Base-by-base conservation (phyloP, 768 basidiomycete genomes). In the Serendipita sp. region DNA sequence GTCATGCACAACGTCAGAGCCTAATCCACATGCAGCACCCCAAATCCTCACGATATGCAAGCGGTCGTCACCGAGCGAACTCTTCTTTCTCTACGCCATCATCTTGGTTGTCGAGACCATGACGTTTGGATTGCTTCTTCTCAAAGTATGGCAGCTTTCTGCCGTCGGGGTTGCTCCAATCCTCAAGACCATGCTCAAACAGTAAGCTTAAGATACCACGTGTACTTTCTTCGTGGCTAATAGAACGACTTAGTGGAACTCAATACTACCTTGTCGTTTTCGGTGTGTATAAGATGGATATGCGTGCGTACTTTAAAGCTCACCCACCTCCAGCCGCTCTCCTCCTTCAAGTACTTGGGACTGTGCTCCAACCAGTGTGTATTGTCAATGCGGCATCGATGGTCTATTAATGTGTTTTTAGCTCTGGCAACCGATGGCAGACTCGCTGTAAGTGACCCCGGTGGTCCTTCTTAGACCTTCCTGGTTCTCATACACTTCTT, bases 221-320 rank as follows among this genome's bases (percentile, higher is more conserved):
- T 37, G n/a, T 30, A 28, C 10, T 53, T 7, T 8, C 32, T 37
- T 8, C 8, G 10, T 60, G 56, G 8, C 18, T 60, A 8, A 18
- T 32, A 60, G 24, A 28, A 24, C 28, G 8, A 5, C n/a, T 10
- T 10, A 60, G 56, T 38, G 56, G 56, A 11, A 60, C 56, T 30
- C 56, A 60, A n/a, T 60, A 60, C 56, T 60, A 60, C 35, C 56
- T 60, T 4, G 56, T 60, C 56, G 56, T 60, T 35, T 60, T 60
- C 35, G 28, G 56, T 60, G 16, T 18, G 56, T 60, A 24, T 24
- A 24, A 24, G 24, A 24, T 24, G 24, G 24, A 24, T 24, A 24
- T 24, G 24, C 24, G 24, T 24, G 24, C 24, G 24, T 24, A 28
- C 28, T 11, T 34, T 16, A 35, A 4, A 8, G 28, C 37, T 38